phyloP scores from a whole-genome alignment of 176 grass and related monocot genomes.

The Musa schizocarpa region DNA sequence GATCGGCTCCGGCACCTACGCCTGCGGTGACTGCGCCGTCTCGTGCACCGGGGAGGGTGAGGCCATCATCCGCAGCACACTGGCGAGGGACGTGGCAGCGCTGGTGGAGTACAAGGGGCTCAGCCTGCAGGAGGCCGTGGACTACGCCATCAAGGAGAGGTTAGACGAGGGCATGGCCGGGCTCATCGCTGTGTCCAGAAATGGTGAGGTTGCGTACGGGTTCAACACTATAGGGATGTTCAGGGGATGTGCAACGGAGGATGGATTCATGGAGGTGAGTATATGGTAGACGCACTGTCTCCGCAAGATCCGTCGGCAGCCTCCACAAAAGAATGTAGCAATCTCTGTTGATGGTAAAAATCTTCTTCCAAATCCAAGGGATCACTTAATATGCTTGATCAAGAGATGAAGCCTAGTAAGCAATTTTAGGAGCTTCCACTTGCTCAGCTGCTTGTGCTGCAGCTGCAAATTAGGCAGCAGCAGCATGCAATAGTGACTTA shows the following conservation, averaged over 20 bases:
- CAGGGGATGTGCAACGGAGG: conserved; percentile 56
- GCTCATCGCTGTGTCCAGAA: conserved; percentile 52
- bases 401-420: no score
- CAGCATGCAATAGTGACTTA: no score
- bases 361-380: no score
- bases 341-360: no score
- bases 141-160: conserved; percentile 58
- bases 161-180: conserved; percentile 56
- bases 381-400: no score
- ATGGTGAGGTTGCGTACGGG: conserved; percentile 47
- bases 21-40: conserved; percentile 43
- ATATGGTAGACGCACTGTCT: conserved; percentile 45
- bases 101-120: conserved; percentile 83
- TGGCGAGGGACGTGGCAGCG: conserved; percentile 61
- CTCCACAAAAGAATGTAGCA: no score
- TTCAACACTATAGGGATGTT: conserved; percentile 89
- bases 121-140: conserved; percentile 48
- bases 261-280: conserved; percentile 80
- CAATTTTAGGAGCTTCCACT: no score
- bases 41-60: conserved; percentile 86
- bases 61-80: conserved; percentile 72
- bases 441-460: no score
- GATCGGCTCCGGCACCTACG: conserved; percentile 72
- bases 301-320: no score
- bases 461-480: no score